Evolutionary conservation across 2,329 filamentous ascomycete genomes (phyloP), one percentile per base, ranked within the genome.

Genomic region (Acephala macrosclerotiorum): DNA sequence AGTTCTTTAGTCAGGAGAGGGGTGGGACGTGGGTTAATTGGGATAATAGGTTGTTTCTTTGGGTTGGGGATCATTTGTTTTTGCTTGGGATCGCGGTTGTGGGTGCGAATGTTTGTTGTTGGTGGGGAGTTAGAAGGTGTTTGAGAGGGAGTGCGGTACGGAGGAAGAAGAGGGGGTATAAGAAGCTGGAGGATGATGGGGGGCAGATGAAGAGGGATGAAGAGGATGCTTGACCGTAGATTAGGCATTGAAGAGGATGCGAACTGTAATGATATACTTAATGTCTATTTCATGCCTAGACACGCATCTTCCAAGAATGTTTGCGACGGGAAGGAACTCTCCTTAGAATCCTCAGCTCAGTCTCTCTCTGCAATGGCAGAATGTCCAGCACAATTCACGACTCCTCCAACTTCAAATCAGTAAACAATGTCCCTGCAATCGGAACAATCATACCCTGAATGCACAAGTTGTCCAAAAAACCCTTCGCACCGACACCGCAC

Each of bases 21-120:
- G 75, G 75, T 11, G 73, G 71, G 1, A 74, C 71, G 1, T 77
- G 72, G 75, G 67, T 70, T 25, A 72, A 74, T 51, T 77, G 74
- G 75, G 76, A 78, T 67, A 73, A 73, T 64, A 35, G 38, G 35
- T 62, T 73, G 42, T 77, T 76, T 40, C 61, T 70, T 22, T 76
- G 71, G 68, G 67, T 77, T 33, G 75, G 75, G 2, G 71, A 74
- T 35, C 67, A 70, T 61, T 51, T 68, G 58, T n/a, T 33, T 4
- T n/a, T 66, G 25, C 22, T 68, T 40, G 64, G 33, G 25, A 9
- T 65, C 14, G 36, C n/a, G 11, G 25, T 35, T 16, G 18, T 53
- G 25, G 45, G 29, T 25, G 29, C 47, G 25, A 20, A 5, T 60
- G 33, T 14, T 25, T 14, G 4, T 49, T 4, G 26, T 38, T 55